A percentile compares a stretch with the other conserved stretches of the same genome.
Conservation (phyloP, 2,329 filamentous ascomycete genomes). For the Aspergillus japonicus region DNA sequence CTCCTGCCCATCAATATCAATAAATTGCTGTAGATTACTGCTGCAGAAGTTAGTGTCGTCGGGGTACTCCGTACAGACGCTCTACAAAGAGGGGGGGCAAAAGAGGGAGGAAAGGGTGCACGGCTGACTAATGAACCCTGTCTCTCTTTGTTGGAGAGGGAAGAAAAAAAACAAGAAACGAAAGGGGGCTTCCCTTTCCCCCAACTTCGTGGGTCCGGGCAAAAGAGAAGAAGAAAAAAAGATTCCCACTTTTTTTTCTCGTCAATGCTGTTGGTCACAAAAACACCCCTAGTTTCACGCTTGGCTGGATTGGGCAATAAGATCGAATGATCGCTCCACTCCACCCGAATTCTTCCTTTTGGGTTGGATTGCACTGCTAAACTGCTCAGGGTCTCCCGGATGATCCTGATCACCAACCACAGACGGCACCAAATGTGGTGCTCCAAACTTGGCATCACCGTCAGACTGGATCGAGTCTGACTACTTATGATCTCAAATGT, state of each 20-base stretch:
- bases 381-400: constrained; percentile 3
- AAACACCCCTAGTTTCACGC: constrained; percentile 15
- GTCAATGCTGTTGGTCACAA: neutral
- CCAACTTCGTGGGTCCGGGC: neutral
- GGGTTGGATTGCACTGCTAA: neutral
- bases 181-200: neutral
- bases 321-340: constrained; percentile 19
- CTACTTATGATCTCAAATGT: neutral
- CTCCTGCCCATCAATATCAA: neutral
- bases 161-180: neutral
- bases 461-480: neutral
- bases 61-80: too few relatives aligned
- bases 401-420: neutral
- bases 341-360: neutral
- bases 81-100: neutral
- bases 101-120: neutral
- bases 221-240: neutral
- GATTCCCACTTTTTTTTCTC: neutral
- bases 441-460: neutral
- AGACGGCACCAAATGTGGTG: neutral
- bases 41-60: neutral
- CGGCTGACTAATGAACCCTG: neutral
- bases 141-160: neutral
- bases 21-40: neutral
- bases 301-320: constrained; percentile 2